Evolutionary conservation across 768 basidiomycete species (phyloP).

Genomic region (Calvatia gigantea): DNA sequence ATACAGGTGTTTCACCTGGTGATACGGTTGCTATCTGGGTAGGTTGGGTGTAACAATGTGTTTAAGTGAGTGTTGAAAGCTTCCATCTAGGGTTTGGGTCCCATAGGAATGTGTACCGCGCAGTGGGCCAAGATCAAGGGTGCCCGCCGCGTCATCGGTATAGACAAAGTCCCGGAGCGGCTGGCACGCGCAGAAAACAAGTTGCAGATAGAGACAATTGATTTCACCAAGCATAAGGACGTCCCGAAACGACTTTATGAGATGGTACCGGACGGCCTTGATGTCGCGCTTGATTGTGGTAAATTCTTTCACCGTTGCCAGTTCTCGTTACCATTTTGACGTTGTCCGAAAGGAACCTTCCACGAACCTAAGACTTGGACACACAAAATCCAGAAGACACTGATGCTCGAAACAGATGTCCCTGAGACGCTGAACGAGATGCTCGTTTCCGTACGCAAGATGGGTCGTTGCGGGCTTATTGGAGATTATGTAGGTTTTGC

Average conservation of each 20-base stretch:
- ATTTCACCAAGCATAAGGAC: constrained; percentile 49
- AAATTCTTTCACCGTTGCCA: constrained; percentile 11
- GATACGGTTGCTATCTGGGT: constrained; percentile 74
- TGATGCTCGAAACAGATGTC: constrained; percentile 75
- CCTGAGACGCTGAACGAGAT: constrained; percentile 58
- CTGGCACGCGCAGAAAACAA: constrained; percentile 43
- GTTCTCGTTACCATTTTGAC: no score
- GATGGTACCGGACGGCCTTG: constrained; percentile 60
- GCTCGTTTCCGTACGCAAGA: constrained; percentile 47
- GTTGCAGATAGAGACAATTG: constrained; percentile 50
- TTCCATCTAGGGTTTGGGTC: constrained; percentile 50
- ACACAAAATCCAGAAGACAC: constrained; percentile 65
- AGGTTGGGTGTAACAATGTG: constrained; percentile 18
- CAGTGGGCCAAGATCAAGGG: constrained; percentile 66
- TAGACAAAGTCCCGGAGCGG: constrained; percentile 53
- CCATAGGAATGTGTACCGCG: constrained; percentile 60
- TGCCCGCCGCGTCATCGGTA: constrained; percentile 65
- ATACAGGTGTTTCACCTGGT: constrained; percentile 69
- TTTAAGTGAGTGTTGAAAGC: neutral
- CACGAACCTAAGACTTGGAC: constrained; percentile 64
- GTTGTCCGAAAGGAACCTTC: constrained; percentile 43
- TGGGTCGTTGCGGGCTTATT: constrained; percentile 59
- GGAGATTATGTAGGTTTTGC: constrained; percentile 67
- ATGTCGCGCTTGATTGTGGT: constrained; percentile 57
- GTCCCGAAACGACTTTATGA: constrained; percentile 56